phyloP scores from a whole-genome alignment of 2,329 filamentous ascomycete species.

The Madurella fahalii region DNA sequence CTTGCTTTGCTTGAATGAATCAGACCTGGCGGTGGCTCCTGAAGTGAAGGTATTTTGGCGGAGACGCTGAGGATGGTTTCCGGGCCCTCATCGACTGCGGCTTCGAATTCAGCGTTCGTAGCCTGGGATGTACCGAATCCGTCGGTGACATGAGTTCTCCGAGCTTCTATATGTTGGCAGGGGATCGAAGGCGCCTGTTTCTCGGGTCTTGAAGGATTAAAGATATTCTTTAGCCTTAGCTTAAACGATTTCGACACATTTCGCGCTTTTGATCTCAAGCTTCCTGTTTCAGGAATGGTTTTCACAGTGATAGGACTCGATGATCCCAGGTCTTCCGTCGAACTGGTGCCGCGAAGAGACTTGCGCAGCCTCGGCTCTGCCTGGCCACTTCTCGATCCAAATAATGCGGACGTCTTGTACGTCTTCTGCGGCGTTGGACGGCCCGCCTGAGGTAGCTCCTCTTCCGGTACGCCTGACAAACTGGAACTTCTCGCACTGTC shows the following conservation, averaged over 20 bases:
- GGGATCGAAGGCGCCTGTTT: slow-evolving; percentile 36
- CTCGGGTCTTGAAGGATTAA: slow-evolving; percentile 41
- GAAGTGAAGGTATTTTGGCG: slow-evolving; percentile 48
- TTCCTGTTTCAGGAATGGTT: slow-evolving; percentile 29
- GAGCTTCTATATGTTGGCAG: slow-evolving; percentile 50
- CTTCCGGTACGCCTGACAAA: not conserved
- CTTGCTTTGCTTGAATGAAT: slow-evolving; percentile 53
- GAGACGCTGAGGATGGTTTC: slow-evolving; percentile 36
- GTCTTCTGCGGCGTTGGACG: slow-evolving; percentile 1
- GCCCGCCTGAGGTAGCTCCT: not conserved
- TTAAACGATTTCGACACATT: slow-evolving; percentile 61
- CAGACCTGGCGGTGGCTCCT: slow-evolving; percentile 43
- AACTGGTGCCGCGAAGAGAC: slow-evolving; percentile 47
- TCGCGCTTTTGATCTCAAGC: slow-evolving; percentile 50
- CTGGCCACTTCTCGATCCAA: slow-evolving; percentile 37
- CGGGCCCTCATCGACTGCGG: slow-evolving; percentile 14
- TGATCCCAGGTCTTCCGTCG: slow-evolving; percentile 17
- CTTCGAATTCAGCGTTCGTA: slow-evolving; percentile 3
- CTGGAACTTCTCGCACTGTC: slow-evolving; percentile 24
- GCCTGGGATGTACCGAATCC: slow-evolving; percentile 11
- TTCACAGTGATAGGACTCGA: slow-evolving; percentile 9
- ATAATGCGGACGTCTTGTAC: slow-evolving; percentile 42
- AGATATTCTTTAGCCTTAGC: slow-evolving; percentile 56
- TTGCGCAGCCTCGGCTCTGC: slow-evolving; percentile 41
- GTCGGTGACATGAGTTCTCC: slow-evolving; percentile 31